Percentiles rank a stretch among this genome's conserved stretches.
Conservation (phyloP, 164 flowering plant genomes). For the Vitis labrusca region DNA sequence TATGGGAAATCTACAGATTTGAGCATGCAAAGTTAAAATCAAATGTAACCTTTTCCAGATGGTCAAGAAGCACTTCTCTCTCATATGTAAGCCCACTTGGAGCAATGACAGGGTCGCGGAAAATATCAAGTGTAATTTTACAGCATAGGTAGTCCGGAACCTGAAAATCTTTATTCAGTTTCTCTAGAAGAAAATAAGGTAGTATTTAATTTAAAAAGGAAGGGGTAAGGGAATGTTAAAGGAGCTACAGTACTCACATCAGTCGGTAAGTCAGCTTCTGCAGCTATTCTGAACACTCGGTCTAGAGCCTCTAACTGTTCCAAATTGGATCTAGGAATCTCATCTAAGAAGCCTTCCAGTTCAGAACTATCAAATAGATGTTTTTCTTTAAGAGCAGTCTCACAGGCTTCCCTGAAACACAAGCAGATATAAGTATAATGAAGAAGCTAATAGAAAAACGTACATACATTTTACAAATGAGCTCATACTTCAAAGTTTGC, state of each 20-base stretch:
- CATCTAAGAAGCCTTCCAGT: conserved; percentile 46
- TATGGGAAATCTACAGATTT: background rate
- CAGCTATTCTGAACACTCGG: conserved; percentile 61
- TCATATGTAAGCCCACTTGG: conserved; percentile 95
- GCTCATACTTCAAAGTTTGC: conserved; percentile 70
- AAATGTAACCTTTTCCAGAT: conserved; percentile 70
- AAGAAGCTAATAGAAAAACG: background rate
- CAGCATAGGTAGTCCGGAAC: conserved; percentile 93
- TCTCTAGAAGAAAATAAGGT: background rate
- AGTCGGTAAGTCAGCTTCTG: conserved; percentile 66
- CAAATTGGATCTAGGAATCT: conserved; percentile 21
- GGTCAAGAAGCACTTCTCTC: conserved; percentile 76
- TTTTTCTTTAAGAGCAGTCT: conserved; percentile 58
- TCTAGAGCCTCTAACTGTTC: conserved; percentile 47
- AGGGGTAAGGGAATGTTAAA: background rate
- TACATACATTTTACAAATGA: background rate
- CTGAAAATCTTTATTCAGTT: conserved; percentile 33
- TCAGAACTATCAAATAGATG: conserved; percentile 39
- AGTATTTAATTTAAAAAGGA: background rate
- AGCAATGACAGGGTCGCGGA: conserved; percentile 90
- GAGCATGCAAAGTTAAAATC: background rate
- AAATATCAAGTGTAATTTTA: conserved; percentile 81
- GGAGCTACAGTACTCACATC: conserved; percentile 46
- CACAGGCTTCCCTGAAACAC: conserved; percentile 69
- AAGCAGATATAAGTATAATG: background rate